Evolutionary conservation across 1,139 yeast genomes (phyloP).

Genomic region (Meyerozyma guilliermondii): DNA sequence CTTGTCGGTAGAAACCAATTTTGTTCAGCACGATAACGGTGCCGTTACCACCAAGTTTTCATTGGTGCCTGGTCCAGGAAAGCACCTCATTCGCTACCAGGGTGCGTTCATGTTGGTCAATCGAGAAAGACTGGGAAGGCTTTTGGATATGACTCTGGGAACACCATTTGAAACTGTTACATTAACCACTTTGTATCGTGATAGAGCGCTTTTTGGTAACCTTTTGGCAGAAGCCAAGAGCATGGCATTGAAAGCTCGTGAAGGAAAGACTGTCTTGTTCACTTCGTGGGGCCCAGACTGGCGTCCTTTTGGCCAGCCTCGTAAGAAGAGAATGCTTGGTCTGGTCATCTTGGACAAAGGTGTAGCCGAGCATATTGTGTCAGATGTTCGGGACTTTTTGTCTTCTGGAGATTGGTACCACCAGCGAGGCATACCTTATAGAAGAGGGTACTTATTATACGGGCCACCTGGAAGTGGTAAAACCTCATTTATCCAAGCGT

Average conservation of each 20-base stretch:
- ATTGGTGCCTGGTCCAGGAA: conserved; percentile 97
- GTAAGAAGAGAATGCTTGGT: conserved; percentile 77
- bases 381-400: conserved; percentile 78
- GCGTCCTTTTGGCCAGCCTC: conserved; percentile 97
- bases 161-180: conserved; percentile 95
- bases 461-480: conserved; percentile 99
- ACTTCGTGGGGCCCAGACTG: conserved; percentile 98
- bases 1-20: conserved; percentile 83
- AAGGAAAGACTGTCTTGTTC: conserved; percentile 90
- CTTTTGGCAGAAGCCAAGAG: conserved; percentile 79
- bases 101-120: conserved; percentile 88
- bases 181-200: conserved; percentile 82
- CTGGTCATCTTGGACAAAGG: conserved; percentile 83
- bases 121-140: conserved; percentile 84
- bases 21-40: conserved; percentile 89
- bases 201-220: conserved; percentile 65
- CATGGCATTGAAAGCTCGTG: conserved; percentile 76
- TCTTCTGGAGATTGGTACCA: conserved; percentile 86
- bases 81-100: conserved; percentile 77
- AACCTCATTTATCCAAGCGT: conserved; percentile 90
- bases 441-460: conserved; percentile 88
- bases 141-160: conserved; percentile 86
- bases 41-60: conserved; percentile 82
- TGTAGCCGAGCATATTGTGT: conserved; percentile 56
- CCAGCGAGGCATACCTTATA: conserved; percentile 92